Conservation (phyloP, 1,284 basidiomycete species). For the Flammula alnicola region DNA sequence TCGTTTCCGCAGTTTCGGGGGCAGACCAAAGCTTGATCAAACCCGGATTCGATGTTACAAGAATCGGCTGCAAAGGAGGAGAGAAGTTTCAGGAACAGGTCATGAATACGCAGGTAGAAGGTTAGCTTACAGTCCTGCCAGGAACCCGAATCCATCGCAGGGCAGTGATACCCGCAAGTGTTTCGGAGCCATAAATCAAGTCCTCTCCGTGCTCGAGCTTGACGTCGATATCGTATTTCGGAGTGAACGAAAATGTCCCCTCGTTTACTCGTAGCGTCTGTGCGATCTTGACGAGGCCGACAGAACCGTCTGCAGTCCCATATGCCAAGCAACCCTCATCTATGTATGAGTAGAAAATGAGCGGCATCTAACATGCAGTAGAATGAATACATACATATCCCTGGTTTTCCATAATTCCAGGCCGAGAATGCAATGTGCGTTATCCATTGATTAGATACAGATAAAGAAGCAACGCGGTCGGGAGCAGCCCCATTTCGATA, state of each 20-base stretch:
- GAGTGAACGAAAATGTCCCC: conserved; percentile 31
- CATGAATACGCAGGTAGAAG: conserved; percentile 38
- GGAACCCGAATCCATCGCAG: conserved; percentile 57
- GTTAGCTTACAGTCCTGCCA: conserved; percentile 47
- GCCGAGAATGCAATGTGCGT: conserved; percentile 58
- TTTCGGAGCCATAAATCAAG: conserved; percentile 36
- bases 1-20: conserved; percentile 22
- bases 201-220: conserved; percentile 36
- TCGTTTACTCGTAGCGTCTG: conserved; percentile 45
- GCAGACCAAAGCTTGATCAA: conserved; percentile 56
- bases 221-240: conserved; percentile 39
- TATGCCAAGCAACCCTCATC: conserved; percentile 63
- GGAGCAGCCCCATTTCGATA: conserved; percentile 28
- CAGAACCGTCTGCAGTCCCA: conserved; percentile 58
- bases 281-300: conserved; percentile 56
- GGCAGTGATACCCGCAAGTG: conserved; percentile 51
- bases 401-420: conserved; percentile 45
- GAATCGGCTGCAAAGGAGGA: conserved; percentile 49
- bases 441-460: conserved; percentile 56
- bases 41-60: conserved; percentile 65
- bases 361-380: background rate
- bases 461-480: conserved; percentile 37
- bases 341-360: conserved; percentile 36
- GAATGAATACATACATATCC: conserved; percentile 41
- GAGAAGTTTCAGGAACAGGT: conserved; percentile 37